These are phyloP conservation scores for Salix arbutifolia DNA, from an alignment of 345 rosid species.

Conservation along the genomic window DNA sequence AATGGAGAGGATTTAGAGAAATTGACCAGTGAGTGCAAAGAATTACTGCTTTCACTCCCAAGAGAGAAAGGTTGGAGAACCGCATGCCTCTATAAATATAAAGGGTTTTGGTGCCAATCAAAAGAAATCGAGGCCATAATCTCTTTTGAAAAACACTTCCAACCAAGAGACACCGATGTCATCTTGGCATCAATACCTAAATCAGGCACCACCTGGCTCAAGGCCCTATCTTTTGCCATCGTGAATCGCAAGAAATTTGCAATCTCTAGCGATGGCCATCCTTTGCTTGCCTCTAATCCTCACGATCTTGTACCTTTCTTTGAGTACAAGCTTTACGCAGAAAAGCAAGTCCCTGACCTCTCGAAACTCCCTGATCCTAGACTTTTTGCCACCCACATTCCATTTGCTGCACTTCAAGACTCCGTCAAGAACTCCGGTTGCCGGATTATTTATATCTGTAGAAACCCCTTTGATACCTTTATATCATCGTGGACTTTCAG, in stretches of 20 bases:
- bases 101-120: constrained; percentile 79
- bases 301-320: constrained; percentile 44
- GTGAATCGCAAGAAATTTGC: constrained; percentile 17
- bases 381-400: constrained; percentile 21
- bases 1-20: constrained; percentile 28
- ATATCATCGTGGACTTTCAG: constrained; percentile 23
- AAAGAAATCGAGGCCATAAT: constrained; percentile 57
- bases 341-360: constrained; percentile 6
- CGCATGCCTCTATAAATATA: constrained; percentile 44
- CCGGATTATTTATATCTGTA: constrained; percentile 16
- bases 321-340: constrained; percentile 26
- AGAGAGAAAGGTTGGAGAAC: constrained; percentile 70
- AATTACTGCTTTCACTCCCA: constrained; percentile 53
- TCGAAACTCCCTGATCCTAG: constrained; percentile 12
- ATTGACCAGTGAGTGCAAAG: constrained; percentile 46
- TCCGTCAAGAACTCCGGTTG: constrained; percentile 13
- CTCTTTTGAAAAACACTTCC: constrained; percentile 35
- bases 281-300: constrained; percentile 34
- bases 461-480: constrained; percentile 29
- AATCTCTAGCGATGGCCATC: constrained; percentile 3
- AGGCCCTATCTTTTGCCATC: constrained; percentile 32
- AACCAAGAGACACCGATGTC: constrained; percentile 26
- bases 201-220: constrained; percentile 50
- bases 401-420: constrained; percentile 6
- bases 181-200: constrained; percentile 35